Evolutionary conservation across 1,284 basidiomycete species (phyloP).

Genomic region (Trichosporon sp.): DNA sequence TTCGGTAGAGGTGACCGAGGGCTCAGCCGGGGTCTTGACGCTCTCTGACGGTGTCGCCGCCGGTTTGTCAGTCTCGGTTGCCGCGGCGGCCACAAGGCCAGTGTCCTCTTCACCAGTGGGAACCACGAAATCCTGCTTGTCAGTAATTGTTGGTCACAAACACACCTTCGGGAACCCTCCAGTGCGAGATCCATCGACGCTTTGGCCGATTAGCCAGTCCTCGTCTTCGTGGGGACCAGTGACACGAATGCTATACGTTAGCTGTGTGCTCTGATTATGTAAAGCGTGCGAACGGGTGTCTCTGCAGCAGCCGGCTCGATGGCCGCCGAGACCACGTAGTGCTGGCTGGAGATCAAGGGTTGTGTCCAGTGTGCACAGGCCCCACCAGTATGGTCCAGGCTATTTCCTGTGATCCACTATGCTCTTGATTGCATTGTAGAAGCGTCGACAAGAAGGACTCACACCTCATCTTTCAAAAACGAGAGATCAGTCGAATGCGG

Average conservation of each 20-base stretch:
- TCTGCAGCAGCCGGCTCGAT: too few species aligned
- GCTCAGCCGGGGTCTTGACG: conserved; percentile 29
- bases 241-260: conserved; percentile 50
- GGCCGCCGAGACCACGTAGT: too few species aligned
- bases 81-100: not conserved
- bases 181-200: conserved; percentile 48
- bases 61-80: conserved; percentile 15
- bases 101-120: conserved; percentile 37
- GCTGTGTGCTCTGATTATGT: not conserved
- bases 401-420: too few species aligned
- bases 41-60: conserved; percentile 16
- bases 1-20: conserved; percentile 24
- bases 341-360: not conserved
- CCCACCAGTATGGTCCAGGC: not conserved
- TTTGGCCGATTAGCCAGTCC: conserved; percentile 56
- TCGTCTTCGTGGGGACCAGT: conserved; percentile 57
- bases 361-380: not conserved
- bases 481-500: conserved; percentile 56
- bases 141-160: conserved; percentile 27
- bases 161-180: conserved; percentile 56
- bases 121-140: conserved; percentile 49
- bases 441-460: conserved; percentile 31
- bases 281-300: too few species aligned
- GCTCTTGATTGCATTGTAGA: too few species aligned
- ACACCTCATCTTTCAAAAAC: conserved; percentile 57